phyloP scores from a whole-genome alignment of 768 basidiomycete genomes.

The Hebeloma cylindrosporum region DNA sequence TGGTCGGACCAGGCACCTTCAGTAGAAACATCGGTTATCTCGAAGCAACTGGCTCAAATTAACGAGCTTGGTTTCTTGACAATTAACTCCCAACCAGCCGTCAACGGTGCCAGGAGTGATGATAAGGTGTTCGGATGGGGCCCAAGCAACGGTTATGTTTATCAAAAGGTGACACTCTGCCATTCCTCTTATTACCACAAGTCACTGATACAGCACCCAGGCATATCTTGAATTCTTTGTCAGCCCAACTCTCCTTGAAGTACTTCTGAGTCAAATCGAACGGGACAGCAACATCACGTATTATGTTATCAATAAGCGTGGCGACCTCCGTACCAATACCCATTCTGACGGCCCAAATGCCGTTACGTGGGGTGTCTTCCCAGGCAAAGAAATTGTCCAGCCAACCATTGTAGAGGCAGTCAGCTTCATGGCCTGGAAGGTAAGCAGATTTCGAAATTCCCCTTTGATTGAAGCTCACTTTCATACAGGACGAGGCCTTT shows the following conservation, averaged over 20 bases:
- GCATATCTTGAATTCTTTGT: constrained; percentile 98
- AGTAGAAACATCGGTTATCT: constrained; percentile 79
- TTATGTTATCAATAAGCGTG: constrained; percentile 95
- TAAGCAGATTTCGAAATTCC: constrained; percentile 28
- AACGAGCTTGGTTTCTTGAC: constrained; percentile 93
- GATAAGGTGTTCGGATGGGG: constrained; percentile 93
- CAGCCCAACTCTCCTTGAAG: constrained; percentile 64
- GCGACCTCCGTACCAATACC: constrained; percentile 92
- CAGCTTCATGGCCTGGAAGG: constrained; percentile 99
- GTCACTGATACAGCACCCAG: constrained; percentile 36
- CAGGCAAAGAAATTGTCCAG: constrained; percentile 93
- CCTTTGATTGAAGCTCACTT: constrained; percentile 4
- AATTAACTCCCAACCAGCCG: constrained; percentile 96
- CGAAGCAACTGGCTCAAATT: constrained; percentile 75
- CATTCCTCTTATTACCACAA: not conserved
- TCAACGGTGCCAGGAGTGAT: constrained; percentile 84
- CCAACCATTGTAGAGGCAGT: constrained; percentile 97
- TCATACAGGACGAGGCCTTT: constrained; percentile 84
- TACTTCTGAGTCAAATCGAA: constrained; percentile 80
- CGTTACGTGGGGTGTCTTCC: constrained; percentile 99
- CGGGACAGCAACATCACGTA: constrained; percentile 89
- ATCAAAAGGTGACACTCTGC: constrained; percentile 71
- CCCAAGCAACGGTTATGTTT: constrained; percentile 89
- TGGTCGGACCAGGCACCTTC: constrained; percentile 94
- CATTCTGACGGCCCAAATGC: constrained; percentile 95